These are phyloP conservation scores for Yamagishiella unicocca DNA, from an alignment of 139 green algal species.

Conservation along the genomic window DNA sequence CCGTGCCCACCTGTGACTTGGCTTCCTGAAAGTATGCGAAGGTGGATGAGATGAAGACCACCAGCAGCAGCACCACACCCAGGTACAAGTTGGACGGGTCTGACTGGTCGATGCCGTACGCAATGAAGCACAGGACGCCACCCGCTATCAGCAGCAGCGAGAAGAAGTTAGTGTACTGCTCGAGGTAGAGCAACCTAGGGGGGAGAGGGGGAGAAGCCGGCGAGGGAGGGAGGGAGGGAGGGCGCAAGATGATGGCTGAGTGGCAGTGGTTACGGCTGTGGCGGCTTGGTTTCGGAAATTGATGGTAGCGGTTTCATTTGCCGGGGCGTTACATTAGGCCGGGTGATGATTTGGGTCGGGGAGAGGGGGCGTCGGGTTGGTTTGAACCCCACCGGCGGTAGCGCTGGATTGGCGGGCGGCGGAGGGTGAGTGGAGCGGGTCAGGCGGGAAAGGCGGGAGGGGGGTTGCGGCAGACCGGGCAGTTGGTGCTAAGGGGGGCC, in stretches of 20 bases:
- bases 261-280: background rate
- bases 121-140: conserved; percentile 61
- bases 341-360: too few relatives aligned
- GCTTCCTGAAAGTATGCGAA: conserved; percentile 82
- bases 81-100: conserved; percentile 83
- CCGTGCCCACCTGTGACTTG: conserved; percentile 50
- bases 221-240: background rate
- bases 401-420: too few relatives aligned
- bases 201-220: conserved; percentile 58
- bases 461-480: too few relatives aligned
- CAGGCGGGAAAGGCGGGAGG: too few relatives aligned
- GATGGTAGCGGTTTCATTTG: too few relatives aligned
- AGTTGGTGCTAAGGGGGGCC: too few relatives aligned
- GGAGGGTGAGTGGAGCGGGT: too few relatives aligned
- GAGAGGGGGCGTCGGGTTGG: too few relatives aligned
- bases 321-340: too few relatives aligned
- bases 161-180: conserved; percentile 67
- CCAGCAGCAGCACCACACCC: conserved; percentile 74
- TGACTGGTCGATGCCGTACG: conserved; percentile 75
- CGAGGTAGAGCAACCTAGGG: conserved; percentile 62
- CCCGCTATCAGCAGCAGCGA: conserved; percentile 56
- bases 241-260: background rate
- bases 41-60: conserved; percentile 58
- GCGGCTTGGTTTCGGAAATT: too few relatives aligned
- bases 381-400: too few relatives aligned